Evolutionary conservation across 2,329 filamentous ascomycete species (phyloP).

Genomic region (Knoxdaviesia capensis): DNA sequence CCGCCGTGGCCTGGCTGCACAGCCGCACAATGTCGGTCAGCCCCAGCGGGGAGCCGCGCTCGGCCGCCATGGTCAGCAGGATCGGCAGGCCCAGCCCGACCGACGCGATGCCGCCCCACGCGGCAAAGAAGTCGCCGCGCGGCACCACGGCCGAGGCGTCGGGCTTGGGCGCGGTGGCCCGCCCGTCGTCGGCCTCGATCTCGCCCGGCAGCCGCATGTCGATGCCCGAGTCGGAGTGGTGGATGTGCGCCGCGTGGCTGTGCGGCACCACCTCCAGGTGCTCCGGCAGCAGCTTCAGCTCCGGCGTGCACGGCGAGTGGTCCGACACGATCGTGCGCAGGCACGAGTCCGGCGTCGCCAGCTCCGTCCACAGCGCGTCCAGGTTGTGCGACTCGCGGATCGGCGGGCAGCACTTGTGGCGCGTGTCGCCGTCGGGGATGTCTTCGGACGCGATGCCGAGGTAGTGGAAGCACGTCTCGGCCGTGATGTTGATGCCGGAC

Average conservation of each 20-base stretch:
- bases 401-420: slow-evolving; percentile 89
- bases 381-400: slow-evolving; percentile 73
- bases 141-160: slow-evolving; percentile 16
- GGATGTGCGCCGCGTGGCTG: slow-evolving; percentile 13
- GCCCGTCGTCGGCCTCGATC: not conserved
- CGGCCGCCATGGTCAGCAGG: slow-evolving; percentile 52
- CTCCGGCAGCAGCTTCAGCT: slow-evolving; percentile 70
- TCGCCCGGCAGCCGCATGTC: slow-evolving; percentile 21
- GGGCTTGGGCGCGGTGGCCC: slow-evolving; percentile 4
- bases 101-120: slow-evolving; percentile 90
- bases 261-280: slow-evolving; percentile 16
- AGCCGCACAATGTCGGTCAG: slow-evolving; percentile 67
- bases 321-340: slow-evolving; percentile 87
- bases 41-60: slow-evolving; percentile 19
- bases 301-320: slow-evolving; percentile 88
- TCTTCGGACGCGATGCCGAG: slow-evolving; percentile 66
- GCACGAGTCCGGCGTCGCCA: slow-evolving; percentile 50
- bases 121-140: slow-evolving; percentile 75
- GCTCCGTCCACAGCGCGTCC: slow-evolving; percentile 70
- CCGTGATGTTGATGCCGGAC: slow-evolving; percentile 65
- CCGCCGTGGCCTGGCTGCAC: slow-evolving; percentile 71
- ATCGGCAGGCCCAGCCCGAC: slow-evolving; percentile 87
- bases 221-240: slow-evolving; percentile 31
- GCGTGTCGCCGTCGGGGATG: slow-evolving; percentile 66
- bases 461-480: slow-evolving; percentile 93